Evolutionary conservation across 805 yeast genomes (phyloP).

Genomic region (Kuraishia piskuri): DNA sequence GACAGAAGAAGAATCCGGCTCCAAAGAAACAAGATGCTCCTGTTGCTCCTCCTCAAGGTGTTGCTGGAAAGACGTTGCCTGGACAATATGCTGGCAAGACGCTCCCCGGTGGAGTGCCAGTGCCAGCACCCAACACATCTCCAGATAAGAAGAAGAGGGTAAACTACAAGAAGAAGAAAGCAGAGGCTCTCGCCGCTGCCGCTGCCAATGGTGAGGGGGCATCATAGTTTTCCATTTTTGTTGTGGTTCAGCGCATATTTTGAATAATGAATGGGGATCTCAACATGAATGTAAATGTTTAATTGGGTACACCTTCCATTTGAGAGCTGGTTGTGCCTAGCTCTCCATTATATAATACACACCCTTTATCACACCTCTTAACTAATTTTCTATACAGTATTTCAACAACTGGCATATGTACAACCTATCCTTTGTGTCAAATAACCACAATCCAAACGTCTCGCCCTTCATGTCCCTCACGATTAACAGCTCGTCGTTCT

Average conservation of each 20-base stretch:
- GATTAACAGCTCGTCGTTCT: constrained; percentile 61
- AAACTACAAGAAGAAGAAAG: constrained; percentile 3
- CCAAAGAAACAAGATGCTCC: constrained; percentile 21
- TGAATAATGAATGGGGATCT: neutral
- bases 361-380: neutral
- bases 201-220: neutral
- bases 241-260: too few relatives aligned
- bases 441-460: constrained; percentile 74
- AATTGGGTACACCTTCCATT: neutral
- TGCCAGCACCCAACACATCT: neutral
- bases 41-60: constrained; percentile 6
- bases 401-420: constrained; percentile 41
- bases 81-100: constrained; percentile 14
- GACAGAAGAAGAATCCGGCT: constrained; percentile 22
- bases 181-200: neutral
- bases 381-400: constrained; percentile 2
- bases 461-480: constrained; percentile 61
- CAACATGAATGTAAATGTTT: neutral
- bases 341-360: neutral
- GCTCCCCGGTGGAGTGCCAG: constrained; percentile 7
- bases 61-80: constrained; percentile 22
- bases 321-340: neutral
- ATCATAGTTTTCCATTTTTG: neutral
- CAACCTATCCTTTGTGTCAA: constrained; percentile 57
- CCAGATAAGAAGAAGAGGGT: constrained; percentile 3